Evolutionary conservation across 352 stramenopile genomes (phyloP).

Genomic region (Phytophthora sansomeana): DNA sequence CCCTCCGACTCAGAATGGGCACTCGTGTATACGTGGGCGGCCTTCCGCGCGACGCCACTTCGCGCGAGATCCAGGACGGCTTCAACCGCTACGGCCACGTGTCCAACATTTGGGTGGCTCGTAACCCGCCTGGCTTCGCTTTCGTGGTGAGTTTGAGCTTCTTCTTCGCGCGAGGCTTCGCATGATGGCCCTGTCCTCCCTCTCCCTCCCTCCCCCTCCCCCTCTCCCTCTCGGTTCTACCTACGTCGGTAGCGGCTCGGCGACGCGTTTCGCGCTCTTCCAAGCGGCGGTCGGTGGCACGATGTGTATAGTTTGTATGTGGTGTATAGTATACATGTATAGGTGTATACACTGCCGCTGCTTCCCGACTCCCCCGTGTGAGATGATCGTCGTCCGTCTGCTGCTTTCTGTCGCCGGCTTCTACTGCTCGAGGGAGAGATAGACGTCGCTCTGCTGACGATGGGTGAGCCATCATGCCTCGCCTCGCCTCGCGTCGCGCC

Average conservation of each 20-base stretch:
- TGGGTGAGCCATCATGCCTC: slow-evolving; percentile 51
- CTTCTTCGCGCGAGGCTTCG: slow-evolving; percentile 27
- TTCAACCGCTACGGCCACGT: slow-evolving; percentile 89
- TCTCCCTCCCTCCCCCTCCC: slow-evolving; percentile 23
- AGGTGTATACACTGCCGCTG: slow-evolving; percentile 9
- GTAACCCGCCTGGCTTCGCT: slow-evolving; percentile 88
- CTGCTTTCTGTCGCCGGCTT: slow-evolving; percentile 9
- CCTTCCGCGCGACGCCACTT: slow-evolving; percentile 81
- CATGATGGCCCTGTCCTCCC: slow-evolving; percentile 47
- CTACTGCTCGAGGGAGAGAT: slow-evolving; percentile 31
- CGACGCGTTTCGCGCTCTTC: background rate
- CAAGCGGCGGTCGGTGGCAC: slow-evolving; percentile 21
- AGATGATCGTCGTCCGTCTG: slow-evolving; percentile 7
- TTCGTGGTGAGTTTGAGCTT: slow-evolving; percentile 87
- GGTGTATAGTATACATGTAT: slow-evolving; percentile 23
- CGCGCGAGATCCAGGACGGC: slow-evolving; percentile 82
- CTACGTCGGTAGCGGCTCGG: too few species aligned
- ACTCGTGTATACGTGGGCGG: slow-evolving; percentile 88
- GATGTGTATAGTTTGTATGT: slow-evolving; percentile 30
- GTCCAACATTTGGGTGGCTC: slow-evolving; percentile 88
- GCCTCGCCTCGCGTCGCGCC: slow-evolving; percentile 30
- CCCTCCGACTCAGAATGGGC: slow-evolving; percentile 67
- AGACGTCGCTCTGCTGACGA: slow-evolving; percentile 8
- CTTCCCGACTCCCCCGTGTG: slow-evolving; percentile 3
- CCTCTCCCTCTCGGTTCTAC: slow-evolving; percentile 10